A percentile compares a stretch with the other conserved stretches of the same genome.
phyloP scores from a whole-genome alignment of 1,139 yeast species.

The Nadsonia commutata region DNA sequence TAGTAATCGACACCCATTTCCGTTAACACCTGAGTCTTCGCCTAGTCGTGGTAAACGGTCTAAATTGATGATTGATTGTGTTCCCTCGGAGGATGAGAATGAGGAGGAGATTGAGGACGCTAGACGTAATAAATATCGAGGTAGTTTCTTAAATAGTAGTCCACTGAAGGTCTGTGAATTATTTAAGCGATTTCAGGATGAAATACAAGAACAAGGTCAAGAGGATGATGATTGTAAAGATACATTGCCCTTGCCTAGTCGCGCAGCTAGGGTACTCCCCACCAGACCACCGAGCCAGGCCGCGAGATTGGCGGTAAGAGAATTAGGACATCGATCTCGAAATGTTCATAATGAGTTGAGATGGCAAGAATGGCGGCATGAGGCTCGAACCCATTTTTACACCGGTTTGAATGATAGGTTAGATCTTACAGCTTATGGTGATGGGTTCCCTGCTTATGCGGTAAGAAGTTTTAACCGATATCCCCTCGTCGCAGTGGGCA shows the following conservation, averaged over 20 bases:
- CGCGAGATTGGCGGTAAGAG: background rate
- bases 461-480: background rate
- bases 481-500: conserved; percentile 1
- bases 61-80: too few species aligned
- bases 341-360: background rate
- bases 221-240: too few species aligned
- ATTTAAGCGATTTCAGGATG: too few species aligned
- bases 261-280: background rate
- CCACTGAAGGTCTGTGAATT: too few species aligned
- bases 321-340: background rate
- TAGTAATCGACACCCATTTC: too few species aligned
- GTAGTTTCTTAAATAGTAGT: background rate
- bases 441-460: background rate
- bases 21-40: too few species aligned
- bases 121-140: too few species aligned
- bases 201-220: too few species aligned
- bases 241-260: background rate
- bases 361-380: background rate
- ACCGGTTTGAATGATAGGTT: background rate
- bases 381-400: background rate
- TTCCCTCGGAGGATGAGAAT: too few species aligned
- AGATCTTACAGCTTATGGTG: background rate
- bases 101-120: too few species aligned
- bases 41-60: too few species aligned
- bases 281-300: background rate